phyloP scores from a whole-genome alignment of 139 green algal genomes.

The Chlorokybus atmophyticus region DNA sequence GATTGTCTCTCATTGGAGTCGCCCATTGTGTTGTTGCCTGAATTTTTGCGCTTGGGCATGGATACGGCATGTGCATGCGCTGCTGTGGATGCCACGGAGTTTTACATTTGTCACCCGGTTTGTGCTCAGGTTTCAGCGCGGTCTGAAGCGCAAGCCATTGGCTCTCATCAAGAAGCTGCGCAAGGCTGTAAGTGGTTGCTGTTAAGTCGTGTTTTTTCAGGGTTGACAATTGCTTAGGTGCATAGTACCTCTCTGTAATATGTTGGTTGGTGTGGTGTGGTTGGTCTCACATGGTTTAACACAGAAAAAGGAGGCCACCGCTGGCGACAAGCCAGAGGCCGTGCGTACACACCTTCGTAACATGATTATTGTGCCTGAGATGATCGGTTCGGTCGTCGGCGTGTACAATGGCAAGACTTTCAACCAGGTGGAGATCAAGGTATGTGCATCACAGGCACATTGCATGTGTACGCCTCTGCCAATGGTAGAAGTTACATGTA shows the following conservation, averaged over 20 bases:
- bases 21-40: not conserved
- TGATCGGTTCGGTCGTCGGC: conserved; percentile 94
- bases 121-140: conserved; percentile 72
- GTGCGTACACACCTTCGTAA: conserved; percentile 97
- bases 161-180: conserved; percentile 95
- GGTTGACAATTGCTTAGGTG: too few species aligned
- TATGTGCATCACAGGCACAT: conserved; percentile 1
- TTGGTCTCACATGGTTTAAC: conserved; percentile 1
- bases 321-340: conserved; percentile 91
- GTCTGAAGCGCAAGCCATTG: conserved; percentile 89
- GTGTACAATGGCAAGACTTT: conserved; percentile 99
- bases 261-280: too few species aligned
- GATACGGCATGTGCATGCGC: too few species aligned
- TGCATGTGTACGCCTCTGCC: not conserved
- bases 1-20: too few species aligned
- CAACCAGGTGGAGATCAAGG: conserved; percentile 89
- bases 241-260: too few species aligned
- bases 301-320: conserved; percentile 36
- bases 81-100: too few species aligned
- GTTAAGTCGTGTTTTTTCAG: too few species aligned
- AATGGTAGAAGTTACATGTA: too few species aligned
- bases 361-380: conserved; percentile 99
- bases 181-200: conserved; percentile 61
- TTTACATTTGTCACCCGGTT: not conserved
- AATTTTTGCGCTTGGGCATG: not conserved